These are phyloP conservation scores for Colletotrichum falcatum DNA, from an alignment of 2,329 filamentous ascomycete genomes.

Conservation along the genomic window DNA sequence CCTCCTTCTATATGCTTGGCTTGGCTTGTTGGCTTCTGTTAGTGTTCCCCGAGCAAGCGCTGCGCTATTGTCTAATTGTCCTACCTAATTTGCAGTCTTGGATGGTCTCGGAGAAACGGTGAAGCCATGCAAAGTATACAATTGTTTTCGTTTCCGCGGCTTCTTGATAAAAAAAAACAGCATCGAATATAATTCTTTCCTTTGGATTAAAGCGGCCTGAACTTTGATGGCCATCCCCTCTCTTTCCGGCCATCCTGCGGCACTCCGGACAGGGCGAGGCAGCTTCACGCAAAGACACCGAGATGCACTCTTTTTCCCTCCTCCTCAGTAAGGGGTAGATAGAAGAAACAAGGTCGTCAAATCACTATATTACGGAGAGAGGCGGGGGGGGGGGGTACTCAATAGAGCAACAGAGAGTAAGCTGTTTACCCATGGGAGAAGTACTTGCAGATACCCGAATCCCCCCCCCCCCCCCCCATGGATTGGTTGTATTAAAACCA, in stretches of 20 bases:
- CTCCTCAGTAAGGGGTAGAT: neutral
- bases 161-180: no score
- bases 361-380: neutral
- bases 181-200: no score
- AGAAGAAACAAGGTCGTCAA: neutral
- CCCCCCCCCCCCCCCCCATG: neutral
- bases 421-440: neutral
- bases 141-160: neutral
- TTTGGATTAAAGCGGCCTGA: no score
- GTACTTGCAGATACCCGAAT: slow-evolving; percentile 11
- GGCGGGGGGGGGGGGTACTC: no score
- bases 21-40: slow-evolving; percentile 9
- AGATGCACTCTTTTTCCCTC: neutral
- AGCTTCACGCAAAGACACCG: neutral
- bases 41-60: slow-evolving; percentile 15
- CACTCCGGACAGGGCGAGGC: neutral
- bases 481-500: no score
- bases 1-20: neutral
- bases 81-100: slow-evolving; percentile 1
- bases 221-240: neutral
- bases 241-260: neutral
- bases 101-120: neutral
- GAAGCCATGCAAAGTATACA: neutral
- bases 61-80: neutral
- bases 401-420: neutral